A percentile compares a stretch with the other conserved stretches of the same genome.
These are phyloP conservation scores for Arxiozyma slooffiae DNA, from an alignment of 1,139 yeast species.

Conservation along the genomic window DNA sequence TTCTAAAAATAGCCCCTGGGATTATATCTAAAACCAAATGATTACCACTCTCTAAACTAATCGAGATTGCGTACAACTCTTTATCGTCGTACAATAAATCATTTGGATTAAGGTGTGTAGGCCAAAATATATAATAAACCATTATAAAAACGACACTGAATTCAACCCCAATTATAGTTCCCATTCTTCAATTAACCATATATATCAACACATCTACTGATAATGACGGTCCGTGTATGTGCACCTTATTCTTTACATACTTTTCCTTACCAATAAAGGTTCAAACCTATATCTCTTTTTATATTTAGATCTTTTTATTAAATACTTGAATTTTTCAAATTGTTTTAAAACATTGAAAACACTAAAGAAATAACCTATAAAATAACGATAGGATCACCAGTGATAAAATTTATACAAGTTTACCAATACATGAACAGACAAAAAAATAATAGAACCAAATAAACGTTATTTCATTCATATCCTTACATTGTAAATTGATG, in stretches of 20 bases:
- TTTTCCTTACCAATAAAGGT: too few relatives aligned
- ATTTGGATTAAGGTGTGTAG: slow-evolving; percentile 9
- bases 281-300: not conserved
- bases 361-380: not conserved
- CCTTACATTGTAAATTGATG: not conserved
- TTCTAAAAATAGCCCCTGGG: not conserved
- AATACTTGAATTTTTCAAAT: not conserved
- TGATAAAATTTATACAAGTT: not conserved
- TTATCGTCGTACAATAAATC: slow-evolving; percentile 4
- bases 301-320: not conserved
- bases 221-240: not conserved
- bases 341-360: not conserved
- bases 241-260: too few relatives aligned
- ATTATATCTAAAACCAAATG: slow-evolving; percentile 16
- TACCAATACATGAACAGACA: not conserved
- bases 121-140: slow-evolving; percentile 21
- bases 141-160: slow-evolving; percentile 2
- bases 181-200: not conserved
- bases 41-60: slow-evolving; percentile 14
- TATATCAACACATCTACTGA: not conserved
- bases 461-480: not conserved
- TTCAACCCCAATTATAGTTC: too few relatives aligned
- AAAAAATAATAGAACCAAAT: too few relatives aligned
- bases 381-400: not conserved
- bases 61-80: slow-evolving; percentile 13